Evolutionary conservation across 23 red algal species (phyloP).

Genomic region (Pyropia haitanensis): DNA sequence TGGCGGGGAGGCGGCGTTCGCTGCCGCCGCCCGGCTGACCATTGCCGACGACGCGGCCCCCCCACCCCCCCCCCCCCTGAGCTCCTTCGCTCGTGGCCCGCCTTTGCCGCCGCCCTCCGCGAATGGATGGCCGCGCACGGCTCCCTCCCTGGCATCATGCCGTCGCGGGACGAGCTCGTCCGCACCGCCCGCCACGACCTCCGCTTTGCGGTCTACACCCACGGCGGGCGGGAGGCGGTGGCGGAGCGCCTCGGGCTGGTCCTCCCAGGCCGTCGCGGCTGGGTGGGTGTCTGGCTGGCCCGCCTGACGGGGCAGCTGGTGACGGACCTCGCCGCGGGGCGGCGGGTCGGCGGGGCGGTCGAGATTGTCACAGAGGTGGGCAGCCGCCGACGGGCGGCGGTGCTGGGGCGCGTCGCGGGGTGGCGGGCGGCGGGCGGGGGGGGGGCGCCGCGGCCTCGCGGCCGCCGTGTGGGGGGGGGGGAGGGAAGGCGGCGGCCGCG

Average conservation of each 20-base stretch:
- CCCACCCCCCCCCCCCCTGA: not conserved
- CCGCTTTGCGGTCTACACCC: slow-evolving; percentile 44
- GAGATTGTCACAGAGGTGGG: no score
- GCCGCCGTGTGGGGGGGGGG: no score
- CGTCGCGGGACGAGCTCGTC: slow-evolving; percentile 31
- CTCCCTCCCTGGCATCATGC: slow-evolving; percentile 35
- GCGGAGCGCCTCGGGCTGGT: slow-evolving; percentile 36
- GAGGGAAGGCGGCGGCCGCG: no score
- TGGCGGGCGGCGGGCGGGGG: no score
- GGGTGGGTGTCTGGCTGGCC: no score
- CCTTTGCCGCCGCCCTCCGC: slow-evolving; percentile 10
- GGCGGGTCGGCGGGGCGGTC: no score
- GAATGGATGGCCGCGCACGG: slow-evolving; percentile 59
- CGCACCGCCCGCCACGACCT: slow-evolving; percentile 57
- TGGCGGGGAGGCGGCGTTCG: slow-evolving; percentile 39
- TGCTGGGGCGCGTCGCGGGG: no score
- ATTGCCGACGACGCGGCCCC: not conserved
- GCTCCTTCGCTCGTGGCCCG: slow-evolving; percentile 10
- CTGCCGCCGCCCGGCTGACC: slow-evolving; percentile 14
- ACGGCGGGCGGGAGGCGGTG: slow-evolving; percentile 54
- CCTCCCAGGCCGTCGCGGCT: not conserved
- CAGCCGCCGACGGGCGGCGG: no score
- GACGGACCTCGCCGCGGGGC: no score
- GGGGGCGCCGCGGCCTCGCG: no score
- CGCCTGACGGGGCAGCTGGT: no score